Evolutionary conservation across 1,284 basidiomycete species (phyloP).

Genomic region (Tremellales sp.): DNA sequence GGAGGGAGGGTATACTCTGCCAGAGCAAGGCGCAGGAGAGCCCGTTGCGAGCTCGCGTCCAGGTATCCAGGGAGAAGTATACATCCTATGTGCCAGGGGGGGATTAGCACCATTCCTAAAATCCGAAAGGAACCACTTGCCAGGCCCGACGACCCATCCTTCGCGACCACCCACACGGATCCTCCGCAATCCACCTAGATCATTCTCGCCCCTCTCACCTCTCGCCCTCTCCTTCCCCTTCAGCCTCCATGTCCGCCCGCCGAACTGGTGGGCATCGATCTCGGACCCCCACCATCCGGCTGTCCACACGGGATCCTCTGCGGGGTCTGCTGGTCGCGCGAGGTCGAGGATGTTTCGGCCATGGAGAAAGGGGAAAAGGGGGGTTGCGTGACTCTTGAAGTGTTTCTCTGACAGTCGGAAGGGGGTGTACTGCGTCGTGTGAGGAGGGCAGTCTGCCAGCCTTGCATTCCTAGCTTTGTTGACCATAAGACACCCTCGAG

Average conservation of each 20-base stretch:
- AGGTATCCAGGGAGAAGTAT: slow-evolving; percentile 73
- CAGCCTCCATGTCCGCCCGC: slow-evolving; percentile 1
- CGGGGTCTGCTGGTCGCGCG: slow-evolving; percentile 25
- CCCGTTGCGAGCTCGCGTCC: slow-evolving; percentile 58
- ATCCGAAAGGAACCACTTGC: neutral
- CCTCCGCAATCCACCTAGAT: slow-evolving; percentile 10
- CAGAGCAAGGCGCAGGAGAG: slow-evolving; percentile 66
- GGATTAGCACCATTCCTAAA: neutral
- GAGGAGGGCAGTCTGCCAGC: neutral
- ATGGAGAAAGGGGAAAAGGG: slow-evolving; percentile 29
- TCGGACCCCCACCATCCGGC: slow-evolving; percentile 43
- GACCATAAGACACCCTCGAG: neutral
- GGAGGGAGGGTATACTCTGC: slow-evolving; percentile 67
- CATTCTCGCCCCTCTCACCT: slow-evolving; percentile 27
- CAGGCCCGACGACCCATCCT: slow-evolving; percentile 26
- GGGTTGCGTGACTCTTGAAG: slow-evolving; percentile 41
- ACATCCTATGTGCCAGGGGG: slow-evolving; percentile 57
- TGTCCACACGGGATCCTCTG: slow-evolving; percentile 38
- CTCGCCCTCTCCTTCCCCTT: slow-evolving; percentile 30
- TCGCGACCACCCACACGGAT: slow-evolving; percentile 35
- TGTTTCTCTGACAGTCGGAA: slow-evolving; percentile 47
- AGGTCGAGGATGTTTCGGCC: slow-evolving; percentile 37
- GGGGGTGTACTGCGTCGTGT: slow-evolving; percentile 21
- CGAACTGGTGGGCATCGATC: slow-evolving; percentile 4
- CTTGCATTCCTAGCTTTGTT: neutral